Base-by-base conservation (phyloP, 2,329 filamentous ascomycete genomes). In the Mycosphaerella arachidis region DNA sequence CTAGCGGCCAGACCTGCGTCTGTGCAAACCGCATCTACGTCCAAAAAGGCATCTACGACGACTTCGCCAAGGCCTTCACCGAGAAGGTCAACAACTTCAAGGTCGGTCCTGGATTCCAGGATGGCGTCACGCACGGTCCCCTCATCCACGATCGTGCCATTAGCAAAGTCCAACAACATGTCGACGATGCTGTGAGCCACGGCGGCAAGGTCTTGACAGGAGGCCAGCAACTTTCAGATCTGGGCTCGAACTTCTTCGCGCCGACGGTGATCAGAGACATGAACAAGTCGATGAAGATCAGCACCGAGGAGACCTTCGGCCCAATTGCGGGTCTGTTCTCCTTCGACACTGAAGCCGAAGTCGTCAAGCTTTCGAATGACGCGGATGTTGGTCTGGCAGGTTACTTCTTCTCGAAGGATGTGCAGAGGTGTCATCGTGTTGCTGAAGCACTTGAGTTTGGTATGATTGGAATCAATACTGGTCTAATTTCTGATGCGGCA, bases 1-100 rank as follows among this genome's bases (percentile, higher is more conserved):
- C 88, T 40, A 95, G 91, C 0, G 94, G 94, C 37, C 94, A 99
- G 81, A 97, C 94, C 0, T 99, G 94, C 75, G 92, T 97, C 5
- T 81, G 80, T 65, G 81, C 81, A 29, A 95, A 95, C 78, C 83
- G 91, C 31, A 84, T 95, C 65, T 93, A 89, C 74, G 83, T 95
- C 8, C 91, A 95, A 74, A 79, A 81, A 37, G 87, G 85, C 60
- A 84, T 95, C 73, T 92, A 94, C 76, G 88, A 93, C 68, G 78
- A 82, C 40, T 95, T 95, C 67, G 83, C 85, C 4, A 69, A 79
- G 50, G 86, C 84, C 54, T 86, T 94, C 65, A 84, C 86, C 30
- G 86, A 85, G 62, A 88, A 89, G 72, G 90, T 93, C 55, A 83
- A 84, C 70, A 77, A 74, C 16, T 92, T 95, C 80, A 87, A 85